These are phyloP conservation scores for Phragmites australis DNA, from an alignment of 176 grass and related monocot genomes.

Conservation along the genomic window DNA sequence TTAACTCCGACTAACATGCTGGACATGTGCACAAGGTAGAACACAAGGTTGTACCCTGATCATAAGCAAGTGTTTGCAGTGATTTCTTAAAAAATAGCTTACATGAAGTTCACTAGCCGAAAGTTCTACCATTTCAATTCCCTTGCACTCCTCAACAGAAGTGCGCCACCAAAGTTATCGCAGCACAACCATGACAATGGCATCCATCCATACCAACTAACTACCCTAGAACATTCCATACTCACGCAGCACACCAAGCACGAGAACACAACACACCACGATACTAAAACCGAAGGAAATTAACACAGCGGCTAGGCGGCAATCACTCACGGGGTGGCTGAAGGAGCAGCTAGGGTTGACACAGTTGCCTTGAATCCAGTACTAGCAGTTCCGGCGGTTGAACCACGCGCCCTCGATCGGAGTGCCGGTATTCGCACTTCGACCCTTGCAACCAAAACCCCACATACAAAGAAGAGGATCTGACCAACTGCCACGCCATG, in stretches of 20 bases:
- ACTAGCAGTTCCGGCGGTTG: constrained; percentile 50
- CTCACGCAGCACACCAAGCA: constrained; percentile 7
- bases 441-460: constrained; percentile 42
- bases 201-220: constrained; percentile 4
- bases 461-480: background rate
- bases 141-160: background rate
- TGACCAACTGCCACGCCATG: background rate
- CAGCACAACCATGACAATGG: background rate
- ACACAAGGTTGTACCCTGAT: background rate
- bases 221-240: background rate
- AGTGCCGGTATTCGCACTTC: constrained; percentile 49
- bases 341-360: constrained; percentile 54
- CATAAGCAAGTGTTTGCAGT: background rate
- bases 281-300: background rate
- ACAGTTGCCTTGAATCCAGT: constrained; percentile 50
- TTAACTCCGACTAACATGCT: background rate
- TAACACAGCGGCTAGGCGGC: background rate
- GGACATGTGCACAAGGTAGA: background rate
- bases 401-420: constrained; percentile 50
- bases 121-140: background rate
- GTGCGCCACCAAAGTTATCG: background rate
- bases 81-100: background rate
- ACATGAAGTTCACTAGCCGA: background rate
- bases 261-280: background rate
- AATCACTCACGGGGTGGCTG: constrained; percentile 47